Evolutionary conservation across 2,329 filamentous ascomycete genomes (phyloP), one percentile per base, ranked within the genome.

Genomic region (Hymenotorrendiella dingleyae): DNA sequence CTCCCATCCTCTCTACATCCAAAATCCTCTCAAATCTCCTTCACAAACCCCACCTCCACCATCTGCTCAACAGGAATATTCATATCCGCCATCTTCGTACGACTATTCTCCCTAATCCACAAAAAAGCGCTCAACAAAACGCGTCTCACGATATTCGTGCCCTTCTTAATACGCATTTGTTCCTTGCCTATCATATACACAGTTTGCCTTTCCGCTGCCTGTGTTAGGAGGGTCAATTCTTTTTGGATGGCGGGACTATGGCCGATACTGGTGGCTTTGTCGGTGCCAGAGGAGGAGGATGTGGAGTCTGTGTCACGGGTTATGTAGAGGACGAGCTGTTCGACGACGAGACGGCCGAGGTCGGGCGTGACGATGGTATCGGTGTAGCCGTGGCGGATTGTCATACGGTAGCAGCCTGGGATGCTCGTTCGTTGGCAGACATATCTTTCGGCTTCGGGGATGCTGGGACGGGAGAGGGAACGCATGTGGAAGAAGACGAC

Each of bases 401-500:
- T 76, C 7, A 88, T 67, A 3, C 82, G 75, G 58, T 86, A 88
- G 52, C 79, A 82, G 23, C 79, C 74, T 0, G 77, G 76, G 14
- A 85, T 63, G 20, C 46, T 20, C 2, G 52, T 60, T 6, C 56
- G 47, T 28, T 55, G 44, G 29, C 75, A 65, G 17, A 67, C 58
- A 45, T 73, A 77, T 3, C 73, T 64, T 47, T 76, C 70, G 2
- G 59, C 58, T 4, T 67, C 57, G 0, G 72, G 59, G 3, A 81
- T 72, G 0, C 70, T 72, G 0, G 83, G 82, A 2, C 68, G 65
- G 22, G 78, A 71, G 0, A 86, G 67, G 0, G 81, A 73, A 5
- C 81, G 76, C 45, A 89, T 70, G 54, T 89, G 84, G 60, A 89
- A 84, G 61, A 89, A 87, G 1, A 88, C 71, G n/a, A 76, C 73